Conservation (phyloP, 352 stramenopile genomes). For the Ophiocytium majus region DNA sequence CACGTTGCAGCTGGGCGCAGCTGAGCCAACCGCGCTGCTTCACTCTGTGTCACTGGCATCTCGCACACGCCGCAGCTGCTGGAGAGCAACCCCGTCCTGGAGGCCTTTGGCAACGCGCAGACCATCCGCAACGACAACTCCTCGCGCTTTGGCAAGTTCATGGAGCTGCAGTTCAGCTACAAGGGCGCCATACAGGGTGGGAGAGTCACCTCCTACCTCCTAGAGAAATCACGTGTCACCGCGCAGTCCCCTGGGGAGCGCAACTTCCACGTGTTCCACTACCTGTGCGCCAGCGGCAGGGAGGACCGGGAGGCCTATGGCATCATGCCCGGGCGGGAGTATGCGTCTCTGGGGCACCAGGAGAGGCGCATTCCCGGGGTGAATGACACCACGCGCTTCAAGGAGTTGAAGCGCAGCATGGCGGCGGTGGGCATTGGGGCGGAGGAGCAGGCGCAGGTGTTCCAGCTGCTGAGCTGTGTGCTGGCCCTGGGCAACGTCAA, state of each 20-base stretch:
- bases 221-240: slow-evolving; percentile 83
- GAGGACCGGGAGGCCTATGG: slow-evolving; percentile 30
- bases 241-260: slow-evolving; percentile 75
- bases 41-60: neutral
- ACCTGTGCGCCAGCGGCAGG: slow-evolving; percentile 71
- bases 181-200: slow-evolving; percentile 61
- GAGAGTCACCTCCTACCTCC: slow-evolving; percentile 76
- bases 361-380: slow-evolving; percentile 23
- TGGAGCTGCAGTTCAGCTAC: slow-evolving; percentile 49
- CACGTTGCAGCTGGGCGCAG: no score
- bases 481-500: slow-evolving; percentile 64
- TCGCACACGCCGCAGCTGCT: slow-evolving; percentile 66
- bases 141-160: slow-evolving; percentile 63
- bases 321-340: slow-evolving; percentile 22
- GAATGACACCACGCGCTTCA: slow-evolving; percentile 32
- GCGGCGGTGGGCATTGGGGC: slow-evolving; percentile 43
- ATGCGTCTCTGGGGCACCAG: slow-evolving; percentile 32
- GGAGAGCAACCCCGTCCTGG: slow-evolving; percentile 83
- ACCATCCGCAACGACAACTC: slow-evolving; percentile 84
- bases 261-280: slow-evolving; percentile 93
- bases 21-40: no score
- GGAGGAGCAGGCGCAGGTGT: slow-evolving; percentile 45
- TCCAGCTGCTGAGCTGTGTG: slow-evolving; percentile 40
- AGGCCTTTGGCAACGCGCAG: slow-evolving; percentile 91
- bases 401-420: slow-evolving; percentile 55